Base-by-base conservation (phyloP, 495 filamentous ascomycete species). In the Neurospora sp. region DNA sequence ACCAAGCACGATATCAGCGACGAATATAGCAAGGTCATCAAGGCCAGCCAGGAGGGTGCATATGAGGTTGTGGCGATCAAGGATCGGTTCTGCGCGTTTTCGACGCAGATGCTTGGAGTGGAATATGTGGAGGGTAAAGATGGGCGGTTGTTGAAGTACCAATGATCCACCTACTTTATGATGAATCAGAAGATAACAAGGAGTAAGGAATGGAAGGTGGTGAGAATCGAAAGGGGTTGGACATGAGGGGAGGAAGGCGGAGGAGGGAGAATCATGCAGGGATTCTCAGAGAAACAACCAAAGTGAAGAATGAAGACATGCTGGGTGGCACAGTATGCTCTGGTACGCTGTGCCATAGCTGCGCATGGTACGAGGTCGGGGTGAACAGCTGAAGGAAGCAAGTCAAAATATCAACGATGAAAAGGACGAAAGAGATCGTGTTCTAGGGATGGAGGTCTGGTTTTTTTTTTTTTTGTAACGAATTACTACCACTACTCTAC, bases 21-120 rank as follows among this genome's bases (percentile, higher is more conserved):
- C 73, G 93, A 94, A 73, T 87, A 93, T 78, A 90, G 84, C 74
- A 93, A 94, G 84, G 90, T 89, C 27, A 88, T 97, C 74, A 88
- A 87, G 78, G 94, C 93, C 16, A 93, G 89, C 59, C 92, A 96
- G 78, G 96, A 98, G 84, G 96, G 96, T 38, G 97, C 93, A 69
- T 99, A 99, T 75, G 96, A 99, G 83, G 96, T 98, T 14, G 91
- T 97, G 70, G 90, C 93, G 7, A 97, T 99, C 81, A 94, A 93
- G 86, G 96, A 99, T 80, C 89, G 88, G 77, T 96, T 87, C 81
- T 99, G 96, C 81, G 88, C 92, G 5, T 94, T 95, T 79, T 91
- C 92, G 38, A 93, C 88, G 70, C 87, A 90, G 74, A 83, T 22
- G 22, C 44, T 83, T 20, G 70, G 53, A 14, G 53, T 66, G 53